Percentiles rank a stretch among this genome's conserved stretches.
phyloP scores from a whole-genome alignment of 768 basidiomycete species.

The Boletus edulis region DNA sequence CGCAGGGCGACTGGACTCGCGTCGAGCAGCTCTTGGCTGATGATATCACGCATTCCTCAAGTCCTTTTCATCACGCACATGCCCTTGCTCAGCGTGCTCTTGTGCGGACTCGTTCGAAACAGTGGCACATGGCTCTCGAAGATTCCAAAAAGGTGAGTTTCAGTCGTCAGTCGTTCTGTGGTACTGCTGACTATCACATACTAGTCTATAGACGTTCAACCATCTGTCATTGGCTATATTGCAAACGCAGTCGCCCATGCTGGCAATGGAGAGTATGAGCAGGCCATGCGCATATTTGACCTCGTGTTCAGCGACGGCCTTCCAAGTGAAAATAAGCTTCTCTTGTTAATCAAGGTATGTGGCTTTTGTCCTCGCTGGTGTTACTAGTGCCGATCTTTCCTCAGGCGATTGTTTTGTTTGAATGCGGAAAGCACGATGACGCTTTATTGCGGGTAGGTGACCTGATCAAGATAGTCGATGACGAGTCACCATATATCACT shows the following conservation, averaged over 20 bases:
- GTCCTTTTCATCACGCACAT: background rate
- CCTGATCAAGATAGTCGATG: too few species aligned
- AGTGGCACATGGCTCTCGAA: background rate
- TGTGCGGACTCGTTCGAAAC: background rate
- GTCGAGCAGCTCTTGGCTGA: constrained; percentile 1
- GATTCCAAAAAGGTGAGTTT: constrained; percentile 3
- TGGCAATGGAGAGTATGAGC: background rate
- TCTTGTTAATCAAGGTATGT: constrained; percentile 11
- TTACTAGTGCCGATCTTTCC: background rate
- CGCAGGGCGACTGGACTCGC: background rate
- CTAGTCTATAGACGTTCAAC: constrained; percentile 4
- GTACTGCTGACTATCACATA: background rate
- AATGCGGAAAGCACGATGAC: background rate
- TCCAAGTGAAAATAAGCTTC: background rate
- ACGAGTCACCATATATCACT: too few species aligned
- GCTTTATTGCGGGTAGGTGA: too few species aligned
- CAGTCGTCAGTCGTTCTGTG: rapidly evolving
- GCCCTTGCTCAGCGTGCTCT: constrained; percentile 4
- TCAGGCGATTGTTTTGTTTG: constrained; percentile 1
- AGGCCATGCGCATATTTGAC: background rate
- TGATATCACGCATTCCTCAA: background rate
- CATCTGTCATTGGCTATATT: constrained; percentile 9
- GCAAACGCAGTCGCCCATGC: background rate
- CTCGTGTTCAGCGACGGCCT: background rate
- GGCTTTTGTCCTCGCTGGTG: background rate